Percentiles rank a stretch among this genome's conserved stretches.
These are phyloP conservation scores for Leucocoprinus sp. DNA, from an alignment of 768 basidiomycete genomes.

Conservation along the genomic window DNA sequence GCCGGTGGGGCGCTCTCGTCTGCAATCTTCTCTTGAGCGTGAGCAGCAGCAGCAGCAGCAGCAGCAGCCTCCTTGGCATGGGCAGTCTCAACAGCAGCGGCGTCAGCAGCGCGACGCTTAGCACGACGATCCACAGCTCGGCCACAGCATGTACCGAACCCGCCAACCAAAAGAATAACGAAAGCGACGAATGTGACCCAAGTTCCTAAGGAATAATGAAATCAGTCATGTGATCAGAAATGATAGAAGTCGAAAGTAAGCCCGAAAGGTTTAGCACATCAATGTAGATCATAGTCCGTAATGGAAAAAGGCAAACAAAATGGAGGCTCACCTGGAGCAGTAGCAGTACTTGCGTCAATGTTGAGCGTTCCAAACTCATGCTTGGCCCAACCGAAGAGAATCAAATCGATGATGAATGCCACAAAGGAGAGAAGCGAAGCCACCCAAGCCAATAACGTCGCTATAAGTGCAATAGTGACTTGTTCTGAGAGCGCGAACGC, in stretches of 20 bases:
- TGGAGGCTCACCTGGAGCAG: conserved; percentile 50
- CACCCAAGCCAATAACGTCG: conserved; percentile 61
- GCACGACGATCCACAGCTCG: conserved; percentile 5
- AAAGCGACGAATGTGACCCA: conserved; percentile 13
- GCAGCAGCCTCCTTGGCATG: background rate
- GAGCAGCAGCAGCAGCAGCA: background rate
- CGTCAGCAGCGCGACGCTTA: background rate
- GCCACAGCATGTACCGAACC: conserved; percentile 12
- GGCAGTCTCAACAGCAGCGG: background rate
- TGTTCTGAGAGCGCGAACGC: conserved; percentile 54
- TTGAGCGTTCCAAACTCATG: conserved; percentile 47
- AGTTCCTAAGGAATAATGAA: conserved; percentile 8
- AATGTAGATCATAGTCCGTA: background rate
- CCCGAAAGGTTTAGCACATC: background rate
- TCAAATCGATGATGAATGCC: conserved; percentile 72
- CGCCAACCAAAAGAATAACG: conserved; percentile 11
- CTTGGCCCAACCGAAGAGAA: conserved; percentile 55
- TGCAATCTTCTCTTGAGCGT: background rate
- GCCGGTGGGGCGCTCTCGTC: background rate
- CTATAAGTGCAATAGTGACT: conserved; percentile 47
- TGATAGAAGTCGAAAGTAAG: background rate
- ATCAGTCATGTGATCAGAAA: background rate
- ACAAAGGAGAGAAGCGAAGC: conserved; percentile 62
- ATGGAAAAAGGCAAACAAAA: background rate
- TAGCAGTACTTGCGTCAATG: conserved; percentile 37